Evolutionary conservation across 257 asterid species (phyloP).

Genomic region (Solanum pinnatisectum): DNA sequence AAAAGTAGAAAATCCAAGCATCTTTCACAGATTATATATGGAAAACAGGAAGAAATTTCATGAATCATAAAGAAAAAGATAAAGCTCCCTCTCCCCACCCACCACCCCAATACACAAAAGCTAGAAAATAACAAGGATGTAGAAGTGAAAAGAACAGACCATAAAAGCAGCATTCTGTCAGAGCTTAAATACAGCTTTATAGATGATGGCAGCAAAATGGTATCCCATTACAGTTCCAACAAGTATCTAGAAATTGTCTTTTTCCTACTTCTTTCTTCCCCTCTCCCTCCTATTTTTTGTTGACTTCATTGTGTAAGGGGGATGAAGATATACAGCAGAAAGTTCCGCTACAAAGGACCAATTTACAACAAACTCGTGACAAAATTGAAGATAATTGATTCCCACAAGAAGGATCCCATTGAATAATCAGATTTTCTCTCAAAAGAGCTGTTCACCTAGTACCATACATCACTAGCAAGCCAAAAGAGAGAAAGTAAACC

Average conservation of each 20-base stretch:
- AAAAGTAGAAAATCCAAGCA: background rate
- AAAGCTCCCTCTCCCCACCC: background rate
- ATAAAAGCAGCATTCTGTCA: background rate
- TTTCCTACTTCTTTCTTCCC: background rate
- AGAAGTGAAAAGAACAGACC: background rate
- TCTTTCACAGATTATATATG: background rate
- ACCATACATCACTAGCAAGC: background rate
- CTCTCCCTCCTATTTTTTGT: background rate
- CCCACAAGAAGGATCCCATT: background rate
- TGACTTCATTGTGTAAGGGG: background rate
- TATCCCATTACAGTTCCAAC: background rate
- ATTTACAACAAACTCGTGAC: background rate
- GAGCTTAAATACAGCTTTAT: background rate
- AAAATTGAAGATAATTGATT: background rate
- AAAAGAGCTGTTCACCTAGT: background rate
- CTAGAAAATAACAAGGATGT: background rate
- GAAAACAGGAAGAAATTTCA: background rate
- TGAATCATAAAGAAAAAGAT: background rate
- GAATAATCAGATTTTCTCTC: background rate
- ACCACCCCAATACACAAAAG: background rate
- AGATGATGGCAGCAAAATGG: background rate
- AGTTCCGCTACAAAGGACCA: background rate
- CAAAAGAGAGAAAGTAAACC: background rate
- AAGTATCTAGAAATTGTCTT: background rate
- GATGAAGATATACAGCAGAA: background rate